phyloP scores from a whole-genome alignment of 306 rosid genomes.

The Fagus sylvatica region DNA sequence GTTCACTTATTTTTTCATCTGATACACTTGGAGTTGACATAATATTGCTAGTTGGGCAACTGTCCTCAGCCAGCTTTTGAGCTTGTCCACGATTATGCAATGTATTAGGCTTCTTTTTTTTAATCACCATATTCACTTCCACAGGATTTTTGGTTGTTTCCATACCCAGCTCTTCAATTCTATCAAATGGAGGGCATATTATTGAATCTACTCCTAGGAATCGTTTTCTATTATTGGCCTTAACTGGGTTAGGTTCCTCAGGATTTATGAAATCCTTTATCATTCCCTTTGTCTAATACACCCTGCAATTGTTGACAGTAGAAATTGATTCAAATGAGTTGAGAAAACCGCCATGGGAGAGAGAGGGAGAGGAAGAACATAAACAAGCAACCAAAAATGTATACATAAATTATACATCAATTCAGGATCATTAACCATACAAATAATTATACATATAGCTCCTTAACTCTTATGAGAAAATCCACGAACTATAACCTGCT shows the following conservation, averaged over 20 bases:
- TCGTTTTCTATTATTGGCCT: neutral
- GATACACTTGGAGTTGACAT: constrained; percentile 14
- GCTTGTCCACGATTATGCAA: constrained; percentile 10
- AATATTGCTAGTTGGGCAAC: neutral
- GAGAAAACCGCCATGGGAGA: neutral
- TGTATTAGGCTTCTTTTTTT: constrained; percentile 13
- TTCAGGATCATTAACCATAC: neutral
- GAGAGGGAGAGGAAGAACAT: too few species aligned
- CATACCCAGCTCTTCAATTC: too few species aligned
- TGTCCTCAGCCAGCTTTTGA: constrained; percentile 27
- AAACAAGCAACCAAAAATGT: neutral
- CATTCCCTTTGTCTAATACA: constrained; percentile 19
- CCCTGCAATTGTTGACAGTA: constrained; percentile 18
- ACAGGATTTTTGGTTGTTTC: too few species aligned
- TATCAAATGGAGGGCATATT: too few species aligned
- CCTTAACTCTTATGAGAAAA: neutral
- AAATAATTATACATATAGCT: neutral
- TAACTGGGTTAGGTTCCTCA: constrained; percentile 4
- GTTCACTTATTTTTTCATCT: constrained; percentile 21
- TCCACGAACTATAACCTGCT: neutral
- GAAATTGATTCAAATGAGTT: constrained; percentile 7
- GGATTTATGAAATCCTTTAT: constrained; percentile 13
- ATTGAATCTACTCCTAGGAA: constrained; percentile 4
- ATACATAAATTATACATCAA: neutral
- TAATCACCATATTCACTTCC: constrained; percentile 14